These are phyloP conservation scores for Saturnispora sanitii DNA, from an alignment of 805 yeast genomes.

Conservation along the genomic window DNA sequence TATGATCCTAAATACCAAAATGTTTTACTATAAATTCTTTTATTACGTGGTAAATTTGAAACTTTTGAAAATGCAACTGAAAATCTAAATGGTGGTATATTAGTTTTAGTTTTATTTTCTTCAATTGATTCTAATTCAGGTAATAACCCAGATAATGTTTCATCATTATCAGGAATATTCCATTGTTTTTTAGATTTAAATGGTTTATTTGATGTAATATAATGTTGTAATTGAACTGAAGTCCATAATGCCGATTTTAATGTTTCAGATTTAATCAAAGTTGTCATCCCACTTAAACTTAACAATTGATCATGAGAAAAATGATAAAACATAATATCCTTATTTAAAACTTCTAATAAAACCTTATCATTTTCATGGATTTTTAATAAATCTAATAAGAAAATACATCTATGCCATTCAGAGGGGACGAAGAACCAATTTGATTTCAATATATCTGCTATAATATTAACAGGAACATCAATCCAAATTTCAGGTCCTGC, in stretches of 20 bases:
- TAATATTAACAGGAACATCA: conserved; percentile 33
- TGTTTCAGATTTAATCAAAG: conserved; percentile 30
- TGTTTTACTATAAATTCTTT: conserved; percentile 40
- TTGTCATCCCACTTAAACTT: conserved; percentile 27
- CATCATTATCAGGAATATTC: conserved; percentile 38
- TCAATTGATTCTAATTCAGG: conserved; percentile 24
- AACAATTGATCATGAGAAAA: conserved; percentile 35
- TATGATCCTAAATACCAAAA: conserved; percentile 55
- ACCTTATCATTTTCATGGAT: conserved; percentile 11
- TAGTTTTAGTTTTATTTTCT: conserved; percentile 25
- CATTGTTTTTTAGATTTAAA: conserved; percentile 19
- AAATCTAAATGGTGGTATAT: conserved; percentile 45
- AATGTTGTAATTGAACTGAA: conserved; percentile 32
- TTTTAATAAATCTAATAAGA: conserved; percentile 14
- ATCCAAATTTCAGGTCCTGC: conserved; percentile 37
- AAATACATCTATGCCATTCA: conserved; percentile 47
- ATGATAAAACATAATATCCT: conserved; percentile 38
- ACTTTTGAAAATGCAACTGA: conserved; percentile 43
- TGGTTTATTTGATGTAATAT: neutral
- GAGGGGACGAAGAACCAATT: conserved; percentile 45
- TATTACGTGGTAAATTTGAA: conserved; percentile 34
- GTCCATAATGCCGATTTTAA: conserved; percentile 43
- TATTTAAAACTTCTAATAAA: conserved; percentile 30
- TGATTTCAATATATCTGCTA: conserved; percentile 35
- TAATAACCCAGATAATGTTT: conserved; percentile 38